Percentiles rank a stretch among this genome's conserved stretches.
Evolutionary conservation across 2,329 filamentous ascomycete genomes (phyloP).

Genomic region (Hypoxylon sp.): DNA sequence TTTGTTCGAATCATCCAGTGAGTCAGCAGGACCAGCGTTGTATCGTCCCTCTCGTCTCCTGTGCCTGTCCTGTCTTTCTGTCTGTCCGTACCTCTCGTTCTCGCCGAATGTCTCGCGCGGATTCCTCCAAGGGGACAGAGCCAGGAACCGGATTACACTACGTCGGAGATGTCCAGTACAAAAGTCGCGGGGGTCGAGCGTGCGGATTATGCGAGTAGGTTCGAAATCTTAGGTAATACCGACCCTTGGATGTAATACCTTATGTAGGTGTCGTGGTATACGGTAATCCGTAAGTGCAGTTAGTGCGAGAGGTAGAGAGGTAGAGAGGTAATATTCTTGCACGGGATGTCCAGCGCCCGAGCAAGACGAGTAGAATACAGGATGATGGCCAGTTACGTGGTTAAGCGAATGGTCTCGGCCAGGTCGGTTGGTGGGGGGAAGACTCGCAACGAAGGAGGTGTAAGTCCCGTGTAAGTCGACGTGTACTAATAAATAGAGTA

Average conservation of each 20-base stretch:
- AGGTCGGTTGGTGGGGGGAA: slow-evolving; percentile 28
- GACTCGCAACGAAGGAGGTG: slow-evolving; percentile 11
- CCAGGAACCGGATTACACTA: slow-evolving; percentile 43
- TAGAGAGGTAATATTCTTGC: slow-evolving; percentile 23
- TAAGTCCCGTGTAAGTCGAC: slow-evolving; percentile 26
- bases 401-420: slow-evolving; percentile 36
- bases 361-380: slow-evolving; percentile 37
- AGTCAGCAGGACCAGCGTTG: slow-evolving; percentile 37
- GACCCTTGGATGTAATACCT: slow-evolving; percentile 18
- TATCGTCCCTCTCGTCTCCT: slow-evolving; percentile 15
- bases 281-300: slow-evolving; percentile 34
- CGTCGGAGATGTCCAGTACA: slow-evolving; percentile 41
- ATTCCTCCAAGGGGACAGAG: slow-evolving; percentile 36
- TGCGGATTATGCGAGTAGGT: slow-evolving; percentile 39
- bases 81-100: slow-evolving; percentile 34
- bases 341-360: slow-evolving; percentile 41
- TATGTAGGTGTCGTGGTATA: slow-evolving; percentile 23
- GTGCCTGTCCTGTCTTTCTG: background rate
- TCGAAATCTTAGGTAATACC: slow-evolving; percentile 47
- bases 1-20: slow-evolving; percentile 10
- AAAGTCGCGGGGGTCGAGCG: slow-evolving; percentile 18
- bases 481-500: slow-evolving; percentile 27
- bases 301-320: slow-evolving; percentile 18
- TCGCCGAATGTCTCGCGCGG: slow-evolving; percentile 39
- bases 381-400: slow-evolving; percentile 26